phyloP scores from a whole-genome alignment of 2,329 filamentous ascomycete species.

The Pseudogymnoascus sp. region DNA sequence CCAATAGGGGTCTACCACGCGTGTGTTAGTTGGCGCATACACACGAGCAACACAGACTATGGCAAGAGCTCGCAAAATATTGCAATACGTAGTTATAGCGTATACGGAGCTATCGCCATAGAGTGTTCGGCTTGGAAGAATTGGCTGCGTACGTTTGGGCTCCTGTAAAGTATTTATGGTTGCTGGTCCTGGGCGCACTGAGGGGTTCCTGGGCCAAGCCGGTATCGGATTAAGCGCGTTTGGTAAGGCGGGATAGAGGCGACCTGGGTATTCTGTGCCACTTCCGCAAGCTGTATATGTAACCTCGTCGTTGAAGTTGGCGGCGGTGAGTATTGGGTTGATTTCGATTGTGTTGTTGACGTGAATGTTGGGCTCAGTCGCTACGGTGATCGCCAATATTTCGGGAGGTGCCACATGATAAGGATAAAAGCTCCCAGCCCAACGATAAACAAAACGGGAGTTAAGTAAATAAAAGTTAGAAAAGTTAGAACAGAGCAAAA shows the following conservation, averaged over 20 bases:
- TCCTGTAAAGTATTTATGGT: background rate
- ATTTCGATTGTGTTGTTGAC: slow-evolving; percentile 6
- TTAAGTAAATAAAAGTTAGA: background rate
- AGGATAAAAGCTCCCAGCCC: slow-evolving; percentile 1
- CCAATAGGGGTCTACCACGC: slow-evolving; percentile 3
- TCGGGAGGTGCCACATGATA: slow-evolving; percentile 3
- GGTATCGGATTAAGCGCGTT: background rate
- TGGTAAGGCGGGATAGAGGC: background rate
- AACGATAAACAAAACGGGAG: background rate
- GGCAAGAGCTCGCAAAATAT: background rate
- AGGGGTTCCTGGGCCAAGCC: slow-evolving; percentile 3
- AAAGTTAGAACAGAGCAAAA: background rate
- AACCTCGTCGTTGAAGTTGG: background rate
- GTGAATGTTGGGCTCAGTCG: slow-evolving; percentile 5
- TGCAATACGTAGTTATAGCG: background rate
- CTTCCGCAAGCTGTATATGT: background rate
- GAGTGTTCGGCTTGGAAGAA: background rate
- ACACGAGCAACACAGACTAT: background rate
- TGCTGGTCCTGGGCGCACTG: background rate
- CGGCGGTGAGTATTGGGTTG: slow-evolving; percentile 2
- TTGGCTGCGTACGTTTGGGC: slow-evolving; percentile 5
- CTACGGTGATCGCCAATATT: slow-evolving; percentile 8
- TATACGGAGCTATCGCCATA: background rate
- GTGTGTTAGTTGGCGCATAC: slow-evolving; percentile 3
- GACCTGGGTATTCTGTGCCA: slow-evolving; percentile 1